Base-by-base conservation (phyloP, 805 yeast species). In the Lipomyces starkeyi region DNA sequence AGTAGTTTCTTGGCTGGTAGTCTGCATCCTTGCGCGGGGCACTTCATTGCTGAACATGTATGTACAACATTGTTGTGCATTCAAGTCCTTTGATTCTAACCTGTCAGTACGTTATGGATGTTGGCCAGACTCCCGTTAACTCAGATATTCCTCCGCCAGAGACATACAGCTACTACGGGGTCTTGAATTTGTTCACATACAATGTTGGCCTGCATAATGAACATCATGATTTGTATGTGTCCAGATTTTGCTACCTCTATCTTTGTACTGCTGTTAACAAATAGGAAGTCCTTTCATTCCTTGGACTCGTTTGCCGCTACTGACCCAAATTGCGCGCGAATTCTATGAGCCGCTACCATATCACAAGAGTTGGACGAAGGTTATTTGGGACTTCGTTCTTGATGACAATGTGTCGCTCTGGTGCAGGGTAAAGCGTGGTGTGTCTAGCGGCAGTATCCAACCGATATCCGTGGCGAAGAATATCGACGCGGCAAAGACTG, bases 131-230 rank as follows among this genome's bases (percentile, higher is more conserved):
- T 35, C 77, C 77, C 59, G 65, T 59, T 59, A 64, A 70, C 20
- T 70, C 66, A 20, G 68, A 67, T 37, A 71, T 77, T 2, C 87
- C 90, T 20, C 71, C 72, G 5, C 93, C 94, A 0, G 98, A 93
- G 76, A 93, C 98, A 0, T 93, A 88, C 76, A 90, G 96, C 7
- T 93, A 93, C 79, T 93, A 93, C 74, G 98, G 98, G 0, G 79
- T 86, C 32, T 82, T 93, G 72, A 93, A 93, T 76, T 67, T 83
- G 53, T 80, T 93, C 71, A 91, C 95, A 1, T 93, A 97, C 94
- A 93, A 93, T 74, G 97, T 92, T 8, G 98, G 98, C 1, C 87
- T 91, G 76, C 98, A 93, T 78, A 92, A 91, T 75, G 98, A 93
- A 78, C 98, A 93, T 78, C 98, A 93, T 76, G 98, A 93, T 80